Base-by-base conservation (phyloP, 139 green algal species). In the Chlamydomonas sp. region DNA sequence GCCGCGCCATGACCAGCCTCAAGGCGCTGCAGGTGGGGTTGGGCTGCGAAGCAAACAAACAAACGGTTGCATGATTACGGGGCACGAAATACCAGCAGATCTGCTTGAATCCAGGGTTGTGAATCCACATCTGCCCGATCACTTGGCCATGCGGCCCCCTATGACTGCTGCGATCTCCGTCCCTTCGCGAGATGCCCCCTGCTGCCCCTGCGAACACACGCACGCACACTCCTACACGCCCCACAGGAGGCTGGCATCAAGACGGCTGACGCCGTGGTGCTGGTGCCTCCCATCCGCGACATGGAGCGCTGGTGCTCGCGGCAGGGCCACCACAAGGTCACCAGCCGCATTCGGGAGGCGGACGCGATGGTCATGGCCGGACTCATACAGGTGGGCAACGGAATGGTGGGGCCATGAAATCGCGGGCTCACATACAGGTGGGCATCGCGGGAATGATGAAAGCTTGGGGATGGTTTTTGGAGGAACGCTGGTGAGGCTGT, bases 241-340 rank as follows among this genome's bases (percentile, higher is more conserved):
- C 72, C 89, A 63, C 62, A 89, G 69, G 92, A 94, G 16, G 92
- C 92, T 17, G 92, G 92, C 85, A 92, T 94, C 82, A 93, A 91
- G 85, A 91, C 85, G 9, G 88, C 90, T 58, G 92, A 94, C 73
- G 83, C 90, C 1, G 90, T 94, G 78, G 84, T 93, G 78, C 66
- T 93, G 49, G 75, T 80, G 61, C 82, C 82, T 59, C 82, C 82
- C 61, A 79, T 87, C 62, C 10, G 66, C 66, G 66, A 71, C 66
- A 49, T 49, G 31, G 66, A 71, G 66, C 66, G 66, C 66, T 18
- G 9, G 66, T 71, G 66, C 10, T 18, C 66, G 66, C 66, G 9
- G 66, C 66, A 10, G 66, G 12, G 66, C 66, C 66, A 71, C 66
- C 10, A 14, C 66, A 17, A 3, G 85, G 85, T 49, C 31, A 49